These are phyloP conservation scores for Curvularia hawaiiensis DNA, from an alignment of 2,329 filamentous ascomycete species.

Conservation along the genomic window DNA sequence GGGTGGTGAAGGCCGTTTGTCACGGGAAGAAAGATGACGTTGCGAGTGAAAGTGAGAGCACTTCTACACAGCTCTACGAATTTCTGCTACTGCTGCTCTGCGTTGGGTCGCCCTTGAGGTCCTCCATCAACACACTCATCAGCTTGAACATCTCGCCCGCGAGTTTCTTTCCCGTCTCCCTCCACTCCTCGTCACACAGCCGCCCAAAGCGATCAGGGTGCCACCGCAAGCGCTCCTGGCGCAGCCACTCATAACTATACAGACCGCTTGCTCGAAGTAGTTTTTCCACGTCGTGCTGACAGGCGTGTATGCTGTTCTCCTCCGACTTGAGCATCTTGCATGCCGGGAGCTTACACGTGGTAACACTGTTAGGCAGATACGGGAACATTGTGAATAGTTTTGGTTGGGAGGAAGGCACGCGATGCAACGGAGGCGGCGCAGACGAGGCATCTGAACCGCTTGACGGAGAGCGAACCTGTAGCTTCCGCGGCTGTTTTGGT, in stretches of 20 bases:
- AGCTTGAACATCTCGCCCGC: constrained; percentile 48
- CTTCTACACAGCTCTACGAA: neutral
- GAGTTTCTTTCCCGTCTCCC: constrained; percentile 38
- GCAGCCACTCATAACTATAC: constrained; percentile 45
- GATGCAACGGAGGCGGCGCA: constrained; percentile 33
- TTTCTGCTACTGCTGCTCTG: neutral
- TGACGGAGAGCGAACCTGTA: constrained; percentile 41
- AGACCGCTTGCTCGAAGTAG: constrained; percentile 38
- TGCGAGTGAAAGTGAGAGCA: no score
- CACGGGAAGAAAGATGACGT: no score
- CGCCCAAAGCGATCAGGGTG: constrained; percentile 46
- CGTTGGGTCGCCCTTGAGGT: constrained; percentile 18
- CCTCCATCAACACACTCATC: constrained; percentile 38
- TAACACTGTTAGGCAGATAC: constrained; percentile 31
- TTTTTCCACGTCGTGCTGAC: constrained; percentile 43
- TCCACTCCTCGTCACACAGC: constrained; percentile 39
- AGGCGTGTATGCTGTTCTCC: constrained; percentile 34
- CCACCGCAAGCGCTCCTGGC: constrained; percentile 44
- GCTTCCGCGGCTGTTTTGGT: constrained; percentile 25
- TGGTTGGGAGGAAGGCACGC: constrained; percentile 38
- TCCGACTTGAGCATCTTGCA: constrained; percentile 35
- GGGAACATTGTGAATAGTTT: constrained; percentile 37
- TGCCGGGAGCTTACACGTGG: constrained; percentile 28
- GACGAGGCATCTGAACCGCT: constrained; percentile 14
- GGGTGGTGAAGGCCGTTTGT: no score